Evolutionary conservation across 2,329 filamentous ascomycete genomes (phyloP).

Genomic region (Boeremia lycopersici): DNA sequence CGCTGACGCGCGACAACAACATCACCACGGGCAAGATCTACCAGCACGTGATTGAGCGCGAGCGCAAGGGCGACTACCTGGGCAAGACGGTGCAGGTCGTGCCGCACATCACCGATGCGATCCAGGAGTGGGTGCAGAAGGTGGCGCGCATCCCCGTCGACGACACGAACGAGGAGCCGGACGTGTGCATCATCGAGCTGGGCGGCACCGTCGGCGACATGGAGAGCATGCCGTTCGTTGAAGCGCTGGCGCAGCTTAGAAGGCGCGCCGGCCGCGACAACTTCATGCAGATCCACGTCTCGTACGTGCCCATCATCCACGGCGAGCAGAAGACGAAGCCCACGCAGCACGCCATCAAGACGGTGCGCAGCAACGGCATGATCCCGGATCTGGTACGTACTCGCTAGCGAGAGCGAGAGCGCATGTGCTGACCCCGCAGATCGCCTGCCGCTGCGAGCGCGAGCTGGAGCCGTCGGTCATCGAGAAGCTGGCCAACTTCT

Average conservation of each 20-base stretch:
- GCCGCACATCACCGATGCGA: constrained; percentile 88
- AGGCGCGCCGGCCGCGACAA: constrained; percentile 75
- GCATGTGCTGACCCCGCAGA: constrained; percentile 54
- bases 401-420: too few species aligned
- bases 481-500: constrained; percentile 86
- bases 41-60: constrained; percentile 80
- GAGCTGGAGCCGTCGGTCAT: constrained; percentile 75
- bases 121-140: constrained; percentile 89
- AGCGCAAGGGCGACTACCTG: constrained; percentile 77
- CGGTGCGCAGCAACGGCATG: constrained; percentile 78
- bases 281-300: constrained; percentile 88
- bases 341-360: constrained; percentile 87
- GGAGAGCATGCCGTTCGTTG: constrained; percentile 84
- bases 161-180: constrained; percentile 78
- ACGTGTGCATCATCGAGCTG: constrained; percentile 86
- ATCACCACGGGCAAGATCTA: constrained; percentile 99
- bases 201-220: constrained; percentile 79
- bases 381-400: constrained; percentile 63
- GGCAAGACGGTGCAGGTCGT: constrained; percentile 90
- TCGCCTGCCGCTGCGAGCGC: constrained; percentile 88
- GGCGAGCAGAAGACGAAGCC: constrained; percentile 96
- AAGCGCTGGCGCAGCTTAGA: constrained; percentile 81
- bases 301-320: constrained; percentile 77
- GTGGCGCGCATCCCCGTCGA: constrained; percentile 87
- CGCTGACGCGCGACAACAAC: constrained; percentile 85